Percentiles rank a stretch among this genome's conserved stretches.
Evolutionary conservation across 805 yeast species (phyloP).

Genomic region (Groenewaldozyma salmanticensis): DNA sequence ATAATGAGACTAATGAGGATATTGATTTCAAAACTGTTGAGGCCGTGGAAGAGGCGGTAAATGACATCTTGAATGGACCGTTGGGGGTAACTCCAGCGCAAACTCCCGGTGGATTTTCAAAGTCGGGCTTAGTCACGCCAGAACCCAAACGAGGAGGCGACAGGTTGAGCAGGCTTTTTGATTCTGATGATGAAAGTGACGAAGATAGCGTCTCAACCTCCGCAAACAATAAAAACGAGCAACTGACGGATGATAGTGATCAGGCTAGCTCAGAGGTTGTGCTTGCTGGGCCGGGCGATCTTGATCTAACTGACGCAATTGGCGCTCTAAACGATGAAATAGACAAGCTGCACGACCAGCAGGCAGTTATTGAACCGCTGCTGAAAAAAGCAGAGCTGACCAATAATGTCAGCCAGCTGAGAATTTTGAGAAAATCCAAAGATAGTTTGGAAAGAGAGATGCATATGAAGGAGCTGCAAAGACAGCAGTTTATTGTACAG

Average conservation of each 20-base stretch:
- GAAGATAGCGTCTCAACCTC: slow-evolving; percentile 14
- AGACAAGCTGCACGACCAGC: slow-evolving; percentile 49
- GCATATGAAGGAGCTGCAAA: slow-evolving; percentile 60
- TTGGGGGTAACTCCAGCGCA: background rate
- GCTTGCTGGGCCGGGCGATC: slow-evolving; percentile 60
- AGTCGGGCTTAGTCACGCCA: background rate
- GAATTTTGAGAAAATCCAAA: slow-evolving; percentile 59
- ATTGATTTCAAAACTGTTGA: slow-evolving; percentile 4
- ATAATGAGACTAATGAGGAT: slow-evolving; percentile 17
- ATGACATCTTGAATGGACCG: slow-evolving; percentile 34
- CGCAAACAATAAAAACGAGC: background rate
- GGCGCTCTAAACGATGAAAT: slow-evolving; percentile 48
- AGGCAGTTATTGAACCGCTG: slow-evolving; percentile 54
- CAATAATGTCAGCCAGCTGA: slow-evolving; percentile 59
- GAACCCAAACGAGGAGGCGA: background rate
- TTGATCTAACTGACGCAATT: slow-evolving; percentile 60
- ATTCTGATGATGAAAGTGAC: slow-evolving; percentile 21
- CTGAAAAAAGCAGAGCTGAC: slow-evolving; percentile 77
- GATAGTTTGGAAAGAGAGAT: slow-evolving; percentile 61
- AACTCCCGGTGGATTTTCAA: too few relatives aligned
- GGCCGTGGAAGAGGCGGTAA: slow-evolving; percentile 62
- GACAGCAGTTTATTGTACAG: slow-evolving; percentile 74
- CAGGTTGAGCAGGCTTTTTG: slow-evolving; percentile 11
- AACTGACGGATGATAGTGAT: background rate
- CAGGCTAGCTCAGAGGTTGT: slow-evolving; percentile 25